These are phyloP conservation scores for Sporothrix mexicana DNA, from an alignment of 2,329 filamentous ascomycete species.

Conservation along the genomic window DNA sequence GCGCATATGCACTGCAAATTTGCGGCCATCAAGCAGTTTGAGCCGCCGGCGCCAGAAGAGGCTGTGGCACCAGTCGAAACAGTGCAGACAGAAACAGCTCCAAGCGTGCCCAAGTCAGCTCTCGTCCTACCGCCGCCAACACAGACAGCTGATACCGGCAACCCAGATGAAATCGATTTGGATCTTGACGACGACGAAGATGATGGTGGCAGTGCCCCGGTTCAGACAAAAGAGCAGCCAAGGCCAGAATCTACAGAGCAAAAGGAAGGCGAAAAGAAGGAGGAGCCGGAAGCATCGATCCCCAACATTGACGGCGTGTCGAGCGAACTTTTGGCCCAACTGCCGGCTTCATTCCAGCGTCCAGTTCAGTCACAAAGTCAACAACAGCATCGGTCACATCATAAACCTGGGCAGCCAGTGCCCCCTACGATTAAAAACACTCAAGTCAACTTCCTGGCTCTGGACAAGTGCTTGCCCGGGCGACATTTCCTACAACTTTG, in stretches of 20 bases:
- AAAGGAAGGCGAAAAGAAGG: slow-evolving; percentile 34
- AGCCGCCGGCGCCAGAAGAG: slow-evolving; percentile 42
- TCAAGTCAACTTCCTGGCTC: slow-evolving; percentile 79
- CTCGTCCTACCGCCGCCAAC: slow-evolving; percentile 2
- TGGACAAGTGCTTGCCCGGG: slow-evolving; percentile 87
- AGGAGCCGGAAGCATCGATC: not conserved
- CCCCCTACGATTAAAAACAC: slow-evolving; percentile 78
- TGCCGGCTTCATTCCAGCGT: slow-evolving; percentile 75
- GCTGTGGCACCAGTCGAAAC: slow-evolving; percentile 28
- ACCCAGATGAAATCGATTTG: slow-evolving; percentile 74
- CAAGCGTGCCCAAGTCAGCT: not conserved
- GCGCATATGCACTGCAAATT: slow-evolving; percentile 94
- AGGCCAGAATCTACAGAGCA: not conserved
- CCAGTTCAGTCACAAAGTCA: slow-evolving; percentile 43
- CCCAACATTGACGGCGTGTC: slow-evolving; percentile 52
- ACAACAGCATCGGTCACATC: slow-evolving; percentile 33
- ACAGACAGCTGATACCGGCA: slow-evolving; percentile 44
- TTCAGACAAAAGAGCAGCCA: not conserved
- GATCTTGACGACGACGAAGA: slow-evolving; percentile 63
- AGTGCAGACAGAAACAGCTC: slow-evolving; percentile 30
- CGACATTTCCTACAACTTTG: slow-evolving; percentile 83
- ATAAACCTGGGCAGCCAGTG: slow-evolving; percentile 63
- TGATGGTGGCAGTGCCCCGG: slow-evolving; percentile 15
- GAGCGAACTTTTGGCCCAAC: slow-evolving; percentile 70
- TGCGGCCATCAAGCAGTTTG: slow-evolving; percentile 68